Conservation (phyloP, 1,139 yeast genomes). For the Blastobotrys serpentis region DNA sequence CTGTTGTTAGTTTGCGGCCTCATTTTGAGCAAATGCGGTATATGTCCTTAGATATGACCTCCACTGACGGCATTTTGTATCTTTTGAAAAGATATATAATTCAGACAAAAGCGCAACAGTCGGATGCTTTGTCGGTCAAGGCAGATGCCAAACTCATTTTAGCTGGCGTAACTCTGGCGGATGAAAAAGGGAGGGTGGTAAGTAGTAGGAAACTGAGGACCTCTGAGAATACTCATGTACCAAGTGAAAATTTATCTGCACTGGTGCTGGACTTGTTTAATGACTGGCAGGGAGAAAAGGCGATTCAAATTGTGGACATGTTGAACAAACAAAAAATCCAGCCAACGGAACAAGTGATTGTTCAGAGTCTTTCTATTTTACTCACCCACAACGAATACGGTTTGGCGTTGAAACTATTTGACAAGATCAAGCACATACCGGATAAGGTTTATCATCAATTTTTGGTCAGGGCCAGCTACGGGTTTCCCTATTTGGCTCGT, state of each 20-base stretch:
- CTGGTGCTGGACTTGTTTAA: conserved; percentile 18
- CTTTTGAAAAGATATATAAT: conserved; percentile 20
- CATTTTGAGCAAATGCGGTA: conserved; percentile 29
- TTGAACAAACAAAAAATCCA: conserved; percentile 12
- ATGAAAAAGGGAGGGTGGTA: conserved; percentile 19
- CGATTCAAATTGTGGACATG: conserved; percentile 12
- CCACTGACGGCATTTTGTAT: conserved; percentile 18
- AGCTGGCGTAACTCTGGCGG: conserved; percentile 26
- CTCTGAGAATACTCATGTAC: too few species aligned
- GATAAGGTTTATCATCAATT: conserved; percentile 17
- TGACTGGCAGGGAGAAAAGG: conserved; percentile 17
- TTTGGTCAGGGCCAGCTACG: conserved; percentile 19
- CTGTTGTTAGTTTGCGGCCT: conserved; percentile 22
- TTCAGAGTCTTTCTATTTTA: conserved; percentile 19
- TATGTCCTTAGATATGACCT: conserved; percentile 25
- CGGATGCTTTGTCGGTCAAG: conserved; percentile 1
- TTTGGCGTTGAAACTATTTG: conserved; percentile 24
- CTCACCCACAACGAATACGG: conserved; percentile 18
- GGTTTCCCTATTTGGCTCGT: conserved; percentile 23
- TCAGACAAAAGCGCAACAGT: background rate
- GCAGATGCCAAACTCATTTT: conserved; percentile 26
- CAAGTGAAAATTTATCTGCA: conserved; percentile 2
- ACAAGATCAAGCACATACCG: conserved; percentile 16
- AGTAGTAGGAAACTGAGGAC: too few species aligned
- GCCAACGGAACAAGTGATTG: conserved; percentile 16